These are phyloP conservation scores for Aureobasidium sp. DNA, from an alignment of 2,329 filamentous ascomycete genomes.

Conservation along the genomic window DNA sequence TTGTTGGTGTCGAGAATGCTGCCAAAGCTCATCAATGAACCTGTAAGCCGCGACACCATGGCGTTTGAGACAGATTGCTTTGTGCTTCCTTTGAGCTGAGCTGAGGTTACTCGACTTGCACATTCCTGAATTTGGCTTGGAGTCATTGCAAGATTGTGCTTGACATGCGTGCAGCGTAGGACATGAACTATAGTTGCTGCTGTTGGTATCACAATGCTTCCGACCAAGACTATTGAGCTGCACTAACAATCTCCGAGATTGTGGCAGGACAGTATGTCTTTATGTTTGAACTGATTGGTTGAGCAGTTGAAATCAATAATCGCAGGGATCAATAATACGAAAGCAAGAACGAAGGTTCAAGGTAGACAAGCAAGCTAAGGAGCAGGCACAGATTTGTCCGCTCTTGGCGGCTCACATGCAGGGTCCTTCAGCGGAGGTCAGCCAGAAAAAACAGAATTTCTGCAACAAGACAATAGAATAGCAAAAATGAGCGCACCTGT, in stretches of 20 bases:
- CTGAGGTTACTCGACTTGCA: neutral
- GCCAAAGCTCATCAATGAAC: no score
- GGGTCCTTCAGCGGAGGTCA: neutral
- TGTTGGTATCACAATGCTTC: neutral
- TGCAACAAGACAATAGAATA: neutral
- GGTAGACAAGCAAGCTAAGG: neutral
- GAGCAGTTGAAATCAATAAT: neutral
- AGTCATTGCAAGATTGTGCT: neutral
- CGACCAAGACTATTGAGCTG: neutral
- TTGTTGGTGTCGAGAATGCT: neutral
- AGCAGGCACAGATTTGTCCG: neutral
- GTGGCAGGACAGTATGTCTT: neutral
- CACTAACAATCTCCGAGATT: neutral
- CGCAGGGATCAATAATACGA: neutral
- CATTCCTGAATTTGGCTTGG: neutral
- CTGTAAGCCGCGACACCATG: neutral
- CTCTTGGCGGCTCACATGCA: neutral
- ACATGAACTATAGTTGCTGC: neutral
- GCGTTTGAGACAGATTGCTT: slow-evolving; percentile 8
- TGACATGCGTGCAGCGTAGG: neutral
- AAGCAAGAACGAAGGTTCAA: neutral
- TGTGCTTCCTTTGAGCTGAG: neutral
- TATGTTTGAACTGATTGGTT: neutral
- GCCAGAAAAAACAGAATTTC: neutral
- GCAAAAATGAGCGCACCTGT: slow-evolving; percentile 17